Evolutionary conservation across 768 basidiomycete genomes (phyloP).

Genomic region (Russula olivacea): DNA sequence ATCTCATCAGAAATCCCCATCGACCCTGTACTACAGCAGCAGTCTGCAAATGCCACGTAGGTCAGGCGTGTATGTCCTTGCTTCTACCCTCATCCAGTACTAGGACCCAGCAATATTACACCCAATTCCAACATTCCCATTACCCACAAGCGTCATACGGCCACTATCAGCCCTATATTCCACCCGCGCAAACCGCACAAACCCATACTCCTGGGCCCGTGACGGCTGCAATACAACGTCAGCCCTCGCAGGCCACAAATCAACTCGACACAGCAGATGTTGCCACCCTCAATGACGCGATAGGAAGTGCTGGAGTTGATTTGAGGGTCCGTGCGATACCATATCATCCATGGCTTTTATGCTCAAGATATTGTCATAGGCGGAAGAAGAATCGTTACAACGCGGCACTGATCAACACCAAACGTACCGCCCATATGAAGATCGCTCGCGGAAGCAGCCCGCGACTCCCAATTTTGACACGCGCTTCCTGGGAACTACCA

Average conservation of each 20-base stretch:
- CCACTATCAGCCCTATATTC: constrained; percentile 30
- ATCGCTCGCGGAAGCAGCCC: constrained; percentile 75
- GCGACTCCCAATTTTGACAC: constrained; percentile 63
- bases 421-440: constrained; percentile 62
- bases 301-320: constrained; percentile 85
- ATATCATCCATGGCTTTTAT: neutral
- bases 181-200: constrained; percentile 26
- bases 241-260: constrained; percentile 7
- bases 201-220: constrained; percentile 25
- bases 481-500: constrained; percentile 54
- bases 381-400: constrained; percentile 80
- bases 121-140: constrained; percentile 26
- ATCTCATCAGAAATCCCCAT: constrained; percentile 25
- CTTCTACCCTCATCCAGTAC: constrained; percentile 4
- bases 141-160: constrained; percentile 30
- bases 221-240: constrained; percentile 11
- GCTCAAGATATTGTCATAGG: constrained; percentile 39
- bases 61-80: neutral
- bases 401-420: constrained; percentile 57
- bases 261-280: constrained; percentile 61
- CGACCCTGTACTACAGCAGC: constrained; percentile 26
- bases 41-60: constrained; percentile 24
- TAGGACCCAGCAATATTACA: constrained; percentile 25
- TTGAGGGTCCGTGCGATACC: constrained; percentile 47
- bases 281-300: constrained; percentile 73